A percentile compares a stretch with the other conserved stretches of the same genome.
phyloP scores from a whole-genome alignment of 2,329 filamentous ascomycete species.

The Chrysoporthe puriensis region DNA sequence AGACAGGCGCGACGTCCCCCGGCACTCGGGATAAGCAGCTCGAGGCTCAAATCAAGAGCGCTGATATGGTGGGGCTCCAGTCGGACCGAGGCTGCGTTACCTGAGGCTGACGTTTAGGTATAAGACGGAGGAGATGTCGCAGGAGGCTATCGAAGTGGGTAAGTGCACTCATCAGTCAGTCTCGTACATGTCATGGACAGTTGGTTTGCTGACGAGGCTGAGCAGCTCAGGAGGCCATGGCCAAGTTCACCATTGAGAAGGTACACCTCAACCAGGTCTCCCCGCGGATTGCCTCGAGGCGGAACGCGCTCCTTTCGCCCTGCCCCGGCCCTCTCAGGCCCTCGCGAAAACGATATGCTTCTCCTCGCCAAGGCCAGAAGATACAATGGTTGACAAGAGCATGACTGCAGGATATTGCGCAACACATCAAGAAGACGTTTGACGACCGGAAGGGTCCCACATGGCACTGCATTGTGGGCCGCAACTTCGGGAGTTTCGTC shows the following conservation, averaged over 20 bases:
- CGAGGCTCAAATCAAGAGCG: slow-evolving; percentile 94
- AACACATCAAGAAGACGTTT: slow-evolving; percentile 95
- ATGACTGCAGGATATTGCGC: slow-evolving; percentile 77
- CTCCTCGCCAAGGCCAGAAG: slow-evolving; percentile 1
- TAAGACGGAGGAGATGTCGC: slow-evolving; percentile 96
- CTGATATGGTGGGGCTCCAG: slow-evolving; percentile 81
- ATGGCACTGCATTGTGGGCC: slow-evolving; percentile 98
- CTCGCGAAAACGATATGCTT: not conserved
- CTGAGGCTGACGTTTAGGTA: slow-evolving; percentile 14
- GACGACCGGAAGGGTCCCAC: slow-evolving; percentile 96
- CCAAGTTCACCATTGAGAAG: slow-evolving; percentile 66
- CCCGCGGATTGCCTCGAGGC: not conserved
- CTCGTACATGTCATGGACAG: not conserved
- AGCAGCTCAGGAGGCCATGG: slow-evolving; percentile 65
- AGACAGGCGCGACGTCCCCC: slow-evolving; percentile 41
- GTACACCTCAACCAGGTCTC: slow-evolving; percentile 38
- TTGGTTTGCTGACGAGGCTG: slow-evolving; percentile 4
- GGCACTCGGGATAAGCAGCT: slow-evolving; percentile 70
- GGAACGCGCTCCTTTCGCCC: not conserved
- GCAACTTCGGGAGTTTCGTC: slow-evolving; percentile 99
- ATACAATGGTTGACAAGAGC: slow-evolving; percentile 19
- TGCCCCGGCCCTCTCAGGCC: not conserved
- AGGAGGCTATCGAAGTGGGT: slow-evolving; percentile 95
- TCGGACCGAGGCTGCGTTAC: not conserved
- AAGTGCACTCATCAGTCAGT: slow-evolving; percentile 46